Evolutionary conservation across 805 yeast genomes (phyloP), one percentile per base, ranked within the genome.

Genomic region (Saccharomycopsis sp.): DNA sequence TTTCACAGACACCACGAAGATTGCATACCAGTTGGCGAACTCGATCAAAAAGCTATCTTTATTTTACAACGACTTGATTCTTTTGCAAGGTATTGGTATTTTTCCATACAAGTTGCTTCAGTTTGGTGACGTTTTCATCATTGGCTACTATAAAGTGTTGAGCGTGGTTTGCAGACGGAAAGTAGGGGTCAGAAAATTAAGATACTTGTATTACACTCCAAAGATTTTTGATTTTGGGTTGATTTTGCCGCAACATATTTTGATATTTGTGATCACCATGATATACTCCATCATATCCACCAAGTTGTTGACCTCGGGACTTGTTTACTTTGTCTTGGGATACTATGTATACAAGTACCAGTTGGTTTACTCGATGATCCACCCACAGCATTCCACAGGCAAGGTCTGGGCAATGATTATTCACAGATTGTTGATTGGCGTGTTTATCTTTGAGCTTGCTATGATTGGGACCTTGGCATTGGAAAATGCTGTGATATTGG

Each of bases 31-130:
- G 41, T 54, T 74, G 44, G 79, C 79, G 4, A 59, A 63, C 9
- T 71, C 78, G 1, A 62, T 74, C 41, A 71, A 69, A 52, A 62
- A 67, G 31, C 57, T 71, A 27, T 70, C 77, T 2, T 58, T 74
- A 34, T 74, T 74, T 50, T 74, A 74, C 48, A 73, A 69, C 38
- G 75, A 74, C 52, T 64, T 74, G 58, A 80, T 81, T 44, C 63
- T 81, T 17, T 67, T 81, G 42, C 92, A 82, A 56, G 92, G 87
- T 0, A 52, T 75, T 38, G 75, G 76, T 1, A 72, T 75, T 77
- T 71, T 74, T 50, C 80, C 80, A 3, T 70, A 73, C 32, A 66
- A 71, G 40, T 59, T 74, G 31, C 58, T 74, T 10, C 80, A 75
- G 53, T 58, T 70, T 30, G 76, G 78, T 15, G 80, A 75, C 53